Base-by-base conservation (phyloP, 805 yeast species). In the Kodamaea fukazawae region DNA sequence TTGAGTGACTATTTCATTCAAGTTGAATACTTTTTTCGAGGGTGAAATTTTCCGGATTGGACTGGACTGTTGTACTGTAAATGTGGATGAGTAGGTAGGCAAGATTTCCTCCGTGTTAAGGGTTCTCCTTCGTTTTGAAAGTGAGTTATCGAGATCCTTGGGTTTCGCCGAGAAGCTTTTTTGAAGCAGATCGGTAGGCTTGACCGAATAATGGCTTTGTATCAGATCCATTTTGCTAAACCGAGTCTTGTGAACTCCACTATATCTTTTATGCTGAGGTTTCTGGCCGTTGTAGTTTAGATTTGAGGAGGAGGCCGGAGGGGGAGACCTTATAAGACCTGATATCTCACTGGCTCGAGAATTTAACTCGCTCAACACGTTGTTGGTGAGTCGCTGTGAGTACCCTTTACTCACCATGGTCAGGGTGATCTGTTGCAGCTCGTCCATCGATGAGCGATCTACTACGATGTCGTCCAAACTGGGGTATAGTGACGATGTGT, bases 331-430 rank as follows among this genome's bases (percentile, higher is more conserved):
- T 43, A 41, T 40, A 26, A 29, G 34, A n/a, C 50, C 48, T 35
- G 67, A 56, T 26, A 68, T 70, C 39, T 66, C 57, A 28, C 56
- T 60, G 33, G 71, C 73, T 34, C 78, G 52, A 22, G 57, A 49
- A 39, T 67, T 70, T 44, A 75, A 59, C 45, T 75, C 79, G 32
- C 54, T 58, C 38, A 75, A 46, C 9, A 75, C 79, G 32, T 67
- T 71, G 32, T 63, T 62, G 17, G 73, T 68, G 29, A 75, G 60
- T 33, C 62, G 65, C 40, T 73, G 64, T 1, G 81, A 74, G 55
- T 73, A 76, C 36, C 77, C 67, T 40, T 67, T 67, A 12, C 64
- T 58, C 36, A 71, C 60, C 58, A 57, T 59, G 25, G 45, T 40
- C 10, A 20, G 23, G 7, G 23, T 20, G 23, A 20, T 6, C 8